Evolutionary conservation across 768 basidiomycete genomes (phyloP), one percentile per base, ranked within the genome.

Genomic region (Boletus tomentosulus): DNA sequence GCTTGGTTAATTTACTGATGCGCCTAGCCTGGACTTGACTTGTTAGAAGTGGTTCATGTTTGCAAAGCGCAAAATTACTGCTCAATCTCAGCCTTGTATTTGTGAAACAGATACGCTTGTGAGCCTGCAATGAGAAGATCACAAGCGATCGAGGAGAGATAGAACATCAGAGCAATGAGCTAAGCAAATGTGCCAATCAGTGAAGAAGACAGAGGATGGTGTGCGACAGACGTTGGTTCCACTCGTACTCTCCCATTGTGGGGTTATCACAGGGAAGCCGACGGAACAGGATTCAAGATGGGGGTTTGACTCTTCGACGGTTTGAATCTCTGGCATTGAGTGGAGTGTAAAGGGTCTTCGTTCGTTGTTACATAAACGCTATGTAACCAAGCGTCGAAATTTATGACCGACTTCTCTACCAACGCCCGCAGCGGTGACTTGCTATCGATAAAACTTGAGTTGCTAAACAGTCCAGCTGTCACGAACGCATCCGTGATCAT

Each of bases 101-200:
- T 68, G 28, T 62, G 66, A 31, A 72, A 66, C 47, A 73, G 48
- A 53, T 73, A 69, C 4, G 57, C 65, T 56, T 72, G 71, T 13
- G 72, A 63, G 28, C 66, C 60, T 6, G 71, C 71, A 41, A 72
- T 72, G 44, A 68, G 58, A 33, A 69, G 39, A 49, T 72, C 71
- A 47, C 72, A 73, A 15, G 63, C 63, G 2, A 69, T 63, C 12
- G 72, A 71, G 38, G 72, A 59, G 25, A 69, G 46, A 50, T 69
- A 71, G 48, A 73, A 71, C 1, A 70, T 46, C 6, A 67, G 42
- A 30, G 72, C 71, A 16, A 67, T 61, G 33, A 67, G 47, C 72
- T 73, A 48, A 37, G 27, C 1, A 16, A 3, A 24, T 24, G 15
- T 10, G 13, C 12, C n/a, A n/a, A 19, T 24, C 24, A 4, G 11